Base-by-base conservation (phyloP, 225 moss, liverwort and hornwort species). In the Anthoceros angustus region DNA sequence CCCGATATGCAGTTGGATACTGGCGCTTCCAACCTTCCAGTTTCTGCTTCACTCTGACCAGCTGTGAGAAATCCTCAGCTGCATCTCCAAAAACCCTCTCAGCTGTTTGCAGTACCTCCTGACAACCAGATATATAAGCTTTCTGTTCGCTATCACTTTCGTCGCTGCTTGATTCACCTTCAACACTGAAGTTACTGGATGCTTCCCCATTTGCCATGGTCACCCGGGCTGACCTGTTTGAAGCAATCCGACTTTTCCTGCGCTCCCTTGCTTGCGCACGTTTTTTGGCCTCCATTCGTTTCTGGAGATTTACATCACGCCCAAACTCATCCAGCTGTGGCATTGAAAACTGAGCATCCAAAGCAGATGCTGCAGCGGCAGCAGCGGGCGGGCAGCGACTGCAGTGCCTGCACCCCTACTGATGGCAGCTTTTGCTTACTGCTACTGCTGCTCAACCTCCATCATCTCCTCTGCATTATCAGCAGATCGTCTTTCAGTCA, bases 101-200 rank as follows among this genome's bases (percentile, higher is more conserved):
- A 21, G 92, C 87, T 67, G 89, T 83, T 38, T 87, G 77, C 64
- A 92, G 68, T 9, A 98, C 86, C 75, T 98, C 88, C 69, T 89
- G 80, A 43, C 86, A 84, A 14, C 85, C 85, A 55, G 91, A 87
- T 66, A 71, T 73, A 72, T 92, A 98, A 10, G 90, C 92, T 74
- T 70, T 87, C 70, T 87, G 79, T 75, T 95, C 95, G 68, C 91
- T 91, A 67, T 88, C 95, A 80, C 95, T 95, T 68, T 95, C 95
- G 55, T 95, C 95, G 69, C 85, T 91, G 71, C 91, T 95, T 60
- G 91, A 95, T 73, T 95, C 95, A 18, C 95, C 95, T 75, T 91
- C 91, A 75, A 95, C 70, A 71, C 70, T 77, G 81, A 85, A 83
- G 40, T 70, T 42, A 63, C 62, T 72, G 18, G 55, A 15, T 18